phyloP scores from a whole-genome alignment of 2,329 filamentous ascomycete genomes.

The Cytospora mali region DNA sequence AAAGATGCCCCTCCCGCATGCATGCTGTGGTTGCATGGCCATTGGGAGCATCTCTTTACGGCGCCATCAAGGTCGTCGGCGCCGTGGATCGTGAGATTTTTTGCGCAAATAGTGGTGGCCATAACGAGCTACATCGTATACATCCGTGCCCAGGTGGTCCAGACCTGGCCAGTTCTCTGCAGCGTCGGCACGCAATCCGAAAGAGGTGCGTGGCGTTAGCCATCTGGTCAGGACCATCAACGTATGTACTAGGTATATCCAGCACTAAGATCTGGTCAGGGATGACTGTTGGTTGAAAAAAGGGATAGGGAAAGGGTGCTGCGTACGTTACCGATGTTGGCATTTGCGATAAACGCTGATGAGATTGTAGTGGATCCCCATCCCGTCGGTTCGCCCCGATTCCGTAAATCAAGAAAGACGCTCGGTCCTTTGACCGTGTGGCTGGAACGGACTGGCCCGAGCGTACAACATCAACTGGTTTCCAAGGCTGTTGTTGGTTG shows the following conservation, averaged over 20 bases:
- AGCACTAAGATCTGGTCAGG: neutral
- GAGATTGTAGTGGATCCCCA: conserved; percentile 21
- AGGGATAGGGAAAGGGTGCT: conserved; percentile 3
- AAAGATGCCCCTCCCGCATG: conserved; percentile 20
- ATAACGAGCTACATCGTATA: neutral
- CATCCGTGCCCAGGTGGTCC: neutral
- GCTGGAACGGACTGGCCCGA: conserved; percentile 18
- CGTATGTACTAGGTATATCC: neutral
- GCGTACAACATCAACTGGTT: neutral
- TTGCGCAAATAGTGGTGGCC: conserved; percentile 1
- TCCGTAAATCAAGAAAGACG: conserved; percentile 20
- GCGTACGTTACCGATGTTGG: conserved; percentile 24
- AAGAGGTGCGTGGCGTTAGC: neutral
- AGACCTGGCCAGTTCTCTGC: conserved; percentile 1
- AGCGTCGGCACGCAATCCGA: neutral
- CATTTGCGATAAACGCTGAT: conserved; percentile 7
- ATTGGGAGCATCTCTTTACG: conserved; percentile 7
- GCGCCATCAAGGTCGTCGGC: conserved; percentile 6
- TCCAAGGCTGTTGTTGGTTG: neutral
- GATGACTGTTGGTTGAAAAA: neutral
- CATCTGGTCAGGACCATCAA: neutral
- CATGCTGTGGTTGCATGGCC: conserved; percentile 22
- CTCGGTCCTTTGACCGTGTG: conserved; percentile 15
- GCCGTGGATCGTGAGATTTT: neutral
- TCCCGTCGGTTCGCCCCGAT: conserved; percentile 28